Base-by-base conservation (phyloP, 495 filamentous ascomycete species). In the Aspergillus homomorphus region DNA sequence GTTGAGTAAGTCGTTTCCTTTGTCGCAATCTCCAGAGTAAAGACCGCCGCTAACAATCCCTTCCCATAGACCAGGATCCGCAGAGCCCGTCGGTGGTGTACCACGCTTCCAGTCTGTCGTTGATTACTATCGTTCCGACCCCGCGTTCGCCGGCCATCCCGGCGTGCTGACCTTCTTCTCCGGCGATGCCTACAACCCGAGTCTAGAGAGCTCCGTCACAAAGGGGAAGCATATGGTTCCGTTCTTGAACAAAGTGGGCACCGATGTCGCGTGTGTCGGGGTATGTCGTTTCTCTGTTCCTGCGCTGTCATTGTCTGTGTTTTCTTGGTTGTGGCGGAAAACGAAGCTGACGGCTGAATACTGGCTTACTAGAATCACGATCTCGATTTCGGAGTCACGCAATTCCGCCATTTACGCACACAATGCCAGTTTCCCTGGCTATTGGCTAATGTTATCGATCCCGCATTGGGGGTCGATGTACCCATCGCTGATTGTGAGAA, bases 151-250 rank as follows among this genome's bases (percentile, higher is more conserved):
- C 20, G 80, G 71, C 8, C 87, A 89, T 61, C 79, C 89, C 5
- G 71, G 81, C 16, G 73, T 91, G 12, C 69, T 95, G 9, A 93
- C 89, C 7, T 79, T 96, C 60, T 96, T 96, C 73, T 94, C 90
- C 9, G 91, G 92, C 38, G 92, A 96, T 81, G 90, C 87, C 3
- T 96, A 92, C 73, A 96, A 96, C 68, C 92, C 92, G 0, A 90
- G 87, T 59, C 71, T 96, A 50, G 91, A 96, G 70, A 90, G 86
- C 60, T 87, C 87, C 8, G 82, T 95, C 4, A 96, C 91, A 1
- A 95, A 95, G 73, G 91, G 90, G 72, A 72, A 80, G 56, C 92
- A 96, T 71, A 96, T 96, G 92, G 83, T 96, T 9, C 87, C 91
- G 5, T 77, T 93, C n/a, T 68, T 96, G 24, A 96, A 96, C 68